Evolutionary conservation across 1,284 basidiomycete genomes (phyloP), one percentile per base, ranked within the genome.

Genomic region (Boletus semigastroideus): DNA sequence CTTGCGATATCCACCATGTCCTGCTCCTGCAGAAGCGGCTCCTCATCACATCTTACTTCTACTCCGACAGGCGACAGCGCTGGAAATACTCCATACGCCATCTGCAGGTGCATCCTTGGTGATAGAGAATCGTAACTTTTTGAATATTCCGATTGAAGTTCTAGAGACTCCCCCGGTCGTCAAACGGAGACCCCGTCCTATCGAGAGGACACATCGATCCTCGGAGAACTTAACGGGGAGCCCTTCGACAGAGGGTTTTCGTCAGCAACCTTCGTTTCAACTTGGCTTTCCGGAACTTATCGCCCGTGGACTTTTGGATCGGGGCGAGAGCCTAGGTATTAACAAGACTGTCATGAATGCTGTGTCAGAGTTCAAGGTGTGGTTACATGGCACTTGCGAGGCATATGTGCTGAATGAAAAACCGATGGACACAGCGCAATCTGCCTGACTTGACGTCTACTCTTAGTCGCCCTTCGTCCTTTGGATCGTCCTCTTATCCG

Each of bases 331-430:
- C 51, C 68, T 91, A 33, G 88, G 88, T 4, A 88, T 92, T 51
- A 89, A 89, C 69, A 88, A 83, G 69, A 87, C 86, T 3, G 73
- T 90, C 22, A 82, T 88, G 82, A 85, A 78, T 64, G 87, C 88
- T 0, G 82, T 90, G 3, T 80, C 86, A 10, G 87, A 90, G 64
- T 62, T 90, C 13, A 80, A 82, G 64, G 87, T 89, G 57, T 63
- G 77, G 62, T 27, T 16, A 14, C 11, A 37, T 17, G 37, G 9
- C 16, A 7, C 10, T 43, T 37, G 10, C 14, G 38, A 20, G 31
- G 45, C 38, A 36, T 37, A 17, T 19, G 31, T 48, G 34, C 34
- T 36, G 9, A 36, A 36, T 42, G 58, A 25, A 25, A 57, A 56
- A 43, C 42, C 31, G 25, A 25, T 37, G 31, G 34, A 45, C 49